A percentile compares a stretch with the other conserved stretches of the same genome.
phyloP scores from a whole-genome alignment of 2,329 filamentous ascomycete species.

The Fusarium torreyae region DNA sequence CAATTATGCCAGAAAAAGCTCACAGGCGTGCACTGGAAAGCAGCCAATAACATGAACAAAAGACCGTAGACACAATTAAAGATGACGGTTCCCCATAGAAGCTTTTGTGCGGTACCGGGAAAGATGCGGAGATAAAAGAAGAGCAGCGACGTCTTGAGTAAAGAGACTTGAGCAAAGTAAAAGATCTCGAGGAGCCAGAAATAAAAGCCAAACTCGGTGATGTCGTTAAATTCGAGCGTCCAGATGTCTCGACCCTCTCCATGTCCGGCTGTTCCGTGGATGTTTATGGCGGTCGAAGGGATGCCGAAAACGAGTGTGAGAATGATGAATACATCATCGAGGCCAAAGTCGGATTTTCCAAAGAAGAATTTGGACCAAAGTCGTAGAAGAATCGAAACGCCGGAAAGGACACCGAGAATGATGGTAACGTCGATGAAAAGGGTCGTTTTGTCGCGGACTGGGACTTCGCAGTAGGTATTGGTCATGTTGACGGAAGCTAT shows the following conservation, averaged over 20 bases:
- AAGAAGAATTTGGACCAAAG: constrained; percentile 50
- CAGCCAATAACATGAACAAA: constrained; percentile 53
- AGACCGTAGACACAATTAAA: constrained; percentile 53
- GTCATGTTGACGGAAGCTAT: constrained; percentile 31
- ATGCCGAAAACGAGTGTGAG: constrained; percentile 41
- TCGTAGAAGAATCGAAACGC: constrained; percentile 55
- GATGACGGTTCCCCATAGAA: constrained; percentile 53
- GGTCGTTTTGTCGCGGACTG: constrained; percentile 23
- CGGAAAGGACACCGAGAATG: constrained; percentile 52
- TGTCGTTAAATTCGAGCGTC: constrained; percentile 48
- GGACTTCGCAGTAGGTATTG: constrained; percentile 35
- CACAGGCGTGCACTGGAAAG: constrained; percentile 60
- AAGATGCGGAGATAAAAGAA: constrained; percentile 62
- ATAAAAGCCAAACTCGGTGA: constrained; percentile 47
- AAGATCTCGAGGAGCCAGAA: constrained; percentile 56
- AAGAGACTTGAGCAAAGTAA: constrained; percentile 57
- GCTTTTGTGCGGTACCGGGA: constrained; percentile 45
- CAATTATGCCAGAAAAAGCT: constrained; percentile 60
- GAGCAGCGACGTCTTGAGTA: constrained; percentile 59
- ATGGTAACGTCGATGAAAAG: constrained; percentile 35
- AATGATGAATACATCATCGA: constrained; percentile 53
- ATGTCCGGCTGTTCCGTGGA: constrained; percentile 43
- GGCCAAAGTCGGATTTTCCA: constrained; percentile 49
- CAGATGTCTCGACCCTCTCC: constrained; percentile 56
- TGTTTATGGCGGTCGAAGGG: constrained; percentile 44